Conservation (phyloP, 2,329 filamentous ascomycete genomes). For the Monosporascus sp. region DNA sequence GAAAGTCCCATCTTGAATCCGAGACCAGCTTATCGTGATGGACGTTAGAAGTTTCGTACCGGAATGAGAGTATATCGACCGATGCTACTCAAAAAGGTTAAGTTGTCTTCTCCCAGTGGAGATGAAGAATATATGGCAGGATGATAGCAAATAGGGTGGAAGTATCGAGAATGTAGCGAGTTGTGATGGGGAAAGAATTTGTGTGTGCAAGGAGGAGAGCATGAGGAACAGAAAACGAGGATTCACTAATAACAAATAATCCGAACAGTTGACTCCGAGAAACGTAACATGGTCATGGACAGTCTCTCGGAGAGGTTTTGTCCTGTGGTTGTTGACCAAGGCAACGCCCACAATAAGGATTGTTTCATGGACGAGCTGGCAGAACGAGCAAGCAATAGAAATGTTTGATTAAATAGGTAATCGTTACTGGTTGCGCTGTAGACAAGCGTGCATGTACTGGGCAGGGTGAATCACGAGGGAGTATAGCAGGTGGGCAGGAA, state of each 20-base stretch:
- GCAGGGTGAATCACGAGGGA: neutral
- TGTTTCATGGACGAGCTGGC: too few relatives aligned
- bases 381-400: too few relatives aligned
- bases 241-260: too few relatives aligned
- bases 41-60: constrained; percentile 9
- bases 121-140: neutral
- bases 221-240: neutral
- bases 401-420: neutral
- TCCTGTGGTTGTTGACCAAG: too few relatives aligned
- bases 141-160: neutral
- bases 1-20: constrained; percentile 27
- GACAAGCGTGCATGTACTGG: neutral
- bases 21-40: constrained; percentile 24
- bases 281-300: too few relatives aligned
- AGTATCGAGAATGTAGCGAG: neutral
- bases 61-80: constrained; percentile 11
- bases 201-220: neutral
- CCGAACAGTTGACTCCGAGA: too few relatives aligned
- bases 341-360: too few relatives aligned
- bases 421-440: neutral
- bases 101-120: constrained; percentile 1
- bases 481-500: too few relatives aligned
- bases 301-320: too few relatives aligned
- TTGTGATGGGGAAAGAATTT: neutral
- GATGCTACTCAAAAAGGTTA: constrained; percentile 8